Conservation (phyloP, 1,284 basidiomycete genomes). For the Marasmius fiardii region DNA sequence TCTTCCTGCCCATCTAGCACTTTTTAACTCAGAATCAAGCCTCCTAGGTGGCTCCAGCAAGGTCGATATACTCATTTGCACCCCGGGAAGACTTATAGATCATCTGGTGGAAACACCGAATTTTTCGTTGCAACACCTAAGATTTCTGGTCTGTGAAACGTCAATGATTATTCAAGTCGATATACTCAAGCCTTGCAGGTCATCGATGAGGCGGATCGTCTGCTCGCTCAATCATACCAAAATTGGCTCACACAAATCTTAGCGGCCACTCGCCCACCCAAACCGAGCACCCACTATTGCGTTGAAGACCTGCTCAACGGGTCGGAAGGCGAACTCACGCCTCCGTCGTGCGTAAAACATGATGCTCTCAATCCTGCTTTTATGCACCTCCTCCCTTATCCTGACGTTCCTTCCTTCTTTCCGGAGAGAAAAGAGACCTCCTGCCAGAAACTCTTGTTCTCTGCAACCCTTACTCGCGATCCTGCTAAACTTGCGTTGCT, state of each 20-base stretch:
- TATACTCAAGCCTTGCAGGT: conserved; percentile 49
- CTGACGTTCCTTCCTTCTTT: conserved; percentile 41
- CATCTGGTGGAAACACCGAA: conserved; percentile 87
- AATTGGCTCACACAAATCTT: conserved; percentile 89
- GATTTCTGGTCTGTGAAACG: conserved; percentile 69
- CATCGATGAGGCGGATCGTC: conserved; percentile 96
- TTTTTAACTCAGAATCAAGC: conserved; percentile 29
- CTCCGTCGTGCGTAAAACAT: conserved; percentile 17
- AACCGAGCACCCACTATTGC: not conserved
- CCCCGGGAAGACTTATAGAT: conserved; percentile 93
- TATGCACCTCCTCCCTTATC: conserved; percentile 41
- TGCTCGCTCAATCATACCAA: conserved; percentile 94
- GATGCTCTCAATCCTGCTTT: conserved; percentile 64
- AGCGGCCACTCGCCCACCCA: conserved; percentile 59
- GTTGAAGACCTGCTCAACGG: conserved; percentile 4
- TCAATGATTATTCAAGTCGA: too few species aligned
- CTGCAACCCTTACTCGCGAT: conserved; percentile 93
- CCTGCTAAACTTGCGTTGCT: conserved; percentile 89
- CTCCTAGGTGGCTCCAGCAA: conserved; percentile 78
- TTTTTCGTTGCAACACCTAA: conserved; percentile 90
- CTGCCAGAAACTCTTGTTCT: conserved; percentile 96
- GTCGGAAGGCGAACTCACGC: too few species aligned
- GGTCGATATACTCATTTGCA: conserved; percentile 93
- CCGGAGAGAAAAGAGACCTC: conserved; percentile 57
- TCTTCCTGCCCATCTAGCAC: not conserved